phyloP scores from a whole-genome alignment of 108 stramenopile species.

The Epithemia pelagica region DNA sequence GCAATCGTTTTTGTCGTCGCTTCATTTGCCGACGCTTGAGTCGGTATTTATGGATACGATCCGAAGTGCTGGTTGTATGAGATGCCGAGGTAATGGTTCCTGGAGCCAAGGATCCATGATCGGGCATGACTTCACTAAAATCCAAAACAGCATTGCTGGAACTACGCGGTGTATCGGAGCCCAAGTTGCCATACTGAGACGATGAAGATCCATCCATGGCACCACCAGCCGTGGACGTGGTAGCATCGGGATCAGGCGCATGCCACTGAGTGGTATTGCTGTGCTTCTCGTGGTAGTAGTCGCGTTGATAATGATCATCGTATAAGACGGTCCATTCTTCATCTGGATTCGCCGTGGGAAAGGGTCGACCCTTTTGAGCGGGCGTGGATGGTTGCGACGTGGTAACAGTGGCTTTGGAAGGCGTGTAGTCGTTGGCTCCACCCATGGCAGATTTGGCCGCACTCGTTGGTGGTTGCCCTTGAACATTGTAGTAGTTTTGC shows the following conservation, averaged over 20 bases:
- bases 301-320: slow-evolving; percentile 32
- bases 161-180: background rate
- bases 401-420: slow-evolving; percentile 7
- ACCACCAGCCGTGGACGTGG: too few relatives aligned
- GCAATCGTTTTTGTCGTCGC: background rate
- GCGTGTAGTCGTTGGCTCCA: background rate
- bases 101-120: background rate
- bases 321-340: slow-evolving; percentile 47
- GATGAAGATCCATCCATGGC: background rate
- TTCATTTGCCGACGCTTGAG: background rate
- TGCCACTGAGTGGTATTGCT: slow-evolving; percentile 39
- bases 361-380: slow-evolving; percentile 12
- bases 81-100: background rate
- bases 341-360: slow-evolving; percentile 30
- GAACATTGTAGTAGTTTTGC: slow-evolving; percentile 27
- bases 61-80: background rate
- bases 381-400: background rate
- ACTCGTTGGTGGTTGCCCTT: background rate
- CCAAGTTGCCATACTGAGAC: background rate
- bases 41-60: background rate
- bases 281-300: slow-evolving; percentile 37
- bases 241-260: slow-evolving; percentile 3
- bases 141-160: background rate
- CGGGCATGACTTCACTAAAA: background rate
- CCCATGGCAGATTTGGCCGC: background rate